These are phyloP conservation scores for Proliferodiscus dingleyae DNA, from an alignment of 2,329 filamentous ascomycete species.

Conservation along the genomic window DNA sequence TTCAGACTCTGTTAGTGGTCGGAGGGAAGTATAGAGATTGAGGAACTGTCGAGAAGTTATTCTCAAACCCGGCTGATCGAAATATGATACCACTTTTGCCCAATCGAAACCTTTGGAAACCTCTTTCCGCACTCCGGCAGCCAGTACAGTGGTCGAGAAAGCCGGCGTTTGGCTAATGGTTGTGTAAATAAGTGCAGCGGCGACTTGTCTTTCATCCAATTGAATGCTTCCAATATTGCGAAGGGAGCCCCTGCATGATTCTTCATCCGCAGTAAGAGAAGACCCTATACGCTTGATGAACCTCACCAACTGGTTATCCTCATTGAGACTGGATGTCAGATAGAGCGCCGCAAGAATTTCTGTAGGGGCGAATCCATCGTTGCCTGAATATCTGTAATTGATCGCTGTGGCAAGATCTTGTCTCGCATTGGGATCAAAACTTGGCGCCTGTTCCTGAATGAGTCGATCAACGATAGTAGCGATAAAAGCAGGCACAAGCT, in stretches of 20 bases:
- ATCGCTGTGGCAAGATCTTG: conserved; percentile 59
- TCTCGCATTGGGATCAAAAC: conserved; percentile 72
- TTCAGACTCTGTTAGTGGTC: conserved; percentile 62
- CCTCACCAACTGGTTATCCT: conserved; percentile 54
- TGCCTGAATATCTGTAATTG: conserved; percentile 55
- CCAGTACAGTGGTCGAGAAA: conserved; percentile 48
- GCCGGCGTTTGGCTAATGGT: conserved; percentile 52
- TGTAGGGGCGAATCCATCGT: conserved; percentile 59
- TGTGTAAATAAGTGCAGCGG: conserved; percentile 67
- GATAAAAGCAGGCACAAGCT: conserved; percentile 65
- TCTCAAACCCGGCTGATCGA: conserved; percentile 74
- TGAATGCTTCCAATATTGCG: conserved; percentile 52
- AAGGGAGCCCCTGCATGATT: conserved; percentile 54
- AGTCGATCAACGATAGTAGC: conserved; percentile 80
- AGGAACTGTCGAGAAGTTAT: conserved; percentile 78
- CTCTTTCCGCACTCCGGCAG: conserved; percentile 59
- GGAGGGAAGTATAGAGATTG: conserved; percentile 71
- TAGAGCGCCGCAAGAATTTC: conserved; percentile 68
- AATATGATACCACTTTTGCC: conserved; percentile 69
- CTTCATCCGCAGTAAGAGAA: conserved; percentile 70
- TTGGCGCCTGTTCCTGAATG: conserved; percentile 79
- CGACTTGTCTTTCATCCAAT: conserved; percentile 76
- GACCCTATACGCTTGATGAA: conserved; percentile 71
- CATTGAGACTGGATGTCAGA: conserved; percentile 60
- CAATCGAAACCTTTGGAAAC: conserved; percentile 61